Evolutionary conservation across 2,329 filamentous ascomycete genomes (phyloP).

Genomic region (Coniella vitis): DNA sequence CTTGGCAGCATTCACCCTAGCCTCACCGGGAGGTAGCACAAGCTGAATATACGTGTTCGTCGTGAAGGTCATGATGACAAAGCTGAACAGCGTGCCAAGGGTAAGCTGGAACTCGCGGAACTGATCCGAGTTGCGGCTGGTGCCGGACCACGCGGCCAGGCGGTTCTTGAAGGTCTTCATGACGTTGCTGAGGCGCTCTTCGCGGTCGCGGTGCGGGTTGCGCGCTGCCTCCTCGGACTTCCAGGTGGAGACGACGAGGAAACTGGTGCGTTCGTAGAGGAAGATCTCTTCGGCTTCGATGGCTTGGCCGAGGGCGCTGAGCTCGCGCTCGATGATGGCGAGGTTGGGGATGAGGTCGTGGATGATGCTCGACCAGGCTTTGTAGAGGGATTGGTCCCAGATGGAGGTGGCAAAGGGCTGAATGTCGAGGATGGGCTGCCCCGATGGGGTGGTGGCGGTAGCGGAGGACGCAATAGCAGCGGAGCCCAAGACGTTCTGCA

Average conservation of each 20-base stretch:
- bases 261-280: constrained; percentile 91
- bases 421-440: constrained; percentile 40
- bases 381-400: constrained; percentile 97
- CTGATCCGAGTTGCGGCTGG: constrained; percentile 74
- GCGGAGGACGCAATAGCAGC: constrained; percentile 36
- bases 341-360: constrained; percentile 97
- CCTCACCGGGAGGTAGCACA: constrained; percentile 83
- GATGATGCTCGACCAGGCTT: constrained; percentile 96
- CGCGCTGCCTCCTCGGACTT: constrained; percentile 64
- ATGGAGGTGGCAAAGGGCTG: constrained; percentile 93
- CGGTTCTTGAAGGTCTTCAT: constrained; percentile 97
- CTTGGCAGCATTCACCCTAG: constrained; percentile 82
- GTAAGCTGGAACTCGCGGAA: constrained; percentile 78
- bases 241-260: constrained; percentile 91
- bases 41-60: constrained; percentile 97
- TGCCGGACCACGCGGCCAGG: constrained; percentile 67
- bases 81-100: constrained; percentile 70
- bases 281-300: constrained; percentile 92
- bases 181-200: constrained; percentile 92
- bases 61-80: constrained; percentile 92
- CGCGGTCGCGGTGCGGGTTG: constrained; percentile 88
- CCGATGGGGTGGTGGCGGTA: too few relatives aligned
- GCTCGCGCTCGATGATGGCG: constrained; percentile 76
- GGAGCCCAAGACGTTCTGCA: constrained; percentile 30
- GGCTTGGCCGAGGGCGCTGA: constrained; percentile 73